phyloP scores from a whole-genome alignment of 768 basidiomycete species.

The Hydnum rufescens region DNA sequence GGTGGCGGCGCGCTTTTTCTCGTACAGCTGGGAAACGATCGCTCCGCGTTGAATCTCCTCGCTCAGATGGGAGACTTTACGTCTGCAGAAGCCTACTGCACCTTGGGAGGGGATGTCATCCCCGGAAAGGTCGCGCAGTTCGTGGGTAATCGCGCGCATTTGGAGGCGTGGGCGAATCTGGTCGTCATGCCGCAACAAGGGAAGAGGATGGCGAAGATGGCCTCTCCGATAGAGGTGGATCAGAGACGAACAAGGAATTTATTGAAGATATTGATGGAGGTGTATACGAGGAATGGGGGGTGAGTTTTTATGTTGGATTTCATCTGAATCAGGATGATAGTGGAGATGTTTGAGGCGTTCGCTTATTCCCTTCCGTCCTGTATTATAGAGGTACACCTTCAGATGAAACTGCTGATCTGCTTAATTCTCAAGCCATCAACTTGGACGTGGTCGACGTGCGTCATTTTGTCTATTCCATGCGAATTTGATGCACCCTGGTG shows the following conservation, averaged over 20 bases:
- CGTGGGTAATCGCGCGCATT: conserved; percentile 29
- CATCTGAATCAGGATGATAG: not conserved
- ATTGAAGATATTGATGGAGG: conserved; percentile 51
- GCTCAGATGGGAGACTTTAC: conserved; percentile 51
- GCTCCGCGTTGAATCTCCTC: conserved; percentile 41
- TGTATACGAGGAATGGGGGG: conserved; percentile 58
- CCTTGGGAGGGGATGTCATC: conserved; percentile 57
- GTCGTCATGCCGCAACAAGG: conserved; percentile 22
- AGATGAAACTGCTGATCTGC: conserved; percentile 41
- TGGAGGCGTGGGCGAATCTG: conserved; percentile 36
- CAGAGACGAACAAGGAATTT: conserved; percentile 35
- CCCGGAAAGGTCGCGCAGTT: conserved; percentile 33
- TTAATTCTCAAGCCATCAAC: conserved; percentile 64
- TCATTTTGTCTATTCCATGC: conserved; percentile 7
- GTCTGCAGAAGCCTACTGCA: conserved; percentile 75
- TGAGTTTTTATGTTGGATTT: not conserved
- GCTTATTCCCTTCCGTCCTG: conserved; percentile 3
- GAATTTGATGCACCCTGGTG: not conserved
- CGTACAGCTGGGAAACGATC: conserved; percentile 35
- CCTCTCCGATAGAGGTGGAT: conserved; percentile 23
- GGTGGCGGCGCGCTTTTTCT: not conserved
- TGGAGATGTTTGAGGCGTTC: conserved; percentile 27
- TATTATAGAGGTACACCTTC: conserved; percentile 28
- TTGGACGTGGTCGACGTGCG: conserved; percentile 62
- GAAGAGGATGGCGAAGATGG: conserved; percentile 8